Percentiles rank a stretch among this genome's conserved stretches.
Conservation (phyloP, 306 rosid genomes). For the Prunus mume region DNA sequence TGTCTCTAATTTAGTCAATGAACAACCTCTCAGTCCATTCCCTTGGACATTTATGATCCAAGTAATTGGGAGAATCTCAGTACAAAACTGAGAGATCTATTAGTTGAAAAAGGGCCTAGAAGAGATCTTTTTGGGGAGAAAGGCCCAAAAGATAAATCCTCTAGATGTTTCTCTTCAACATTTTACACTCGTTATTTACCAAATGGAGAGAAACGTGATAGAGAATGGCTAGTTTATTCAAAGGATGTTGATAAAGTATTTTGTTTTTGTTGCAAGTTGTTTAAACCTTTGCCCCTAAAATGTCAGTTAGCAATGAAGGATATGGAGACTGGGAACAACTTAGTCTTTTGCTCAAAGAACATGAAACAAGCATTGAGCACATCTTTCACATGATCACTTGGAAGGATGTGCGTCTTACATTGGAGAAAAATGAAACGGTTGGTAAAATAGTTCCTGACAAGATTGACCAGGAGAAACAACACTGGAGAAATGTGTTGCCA, state of each 20-base stretch:
- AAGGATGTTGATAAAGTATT: not conserved
- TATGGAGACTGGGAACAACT: not conserved
- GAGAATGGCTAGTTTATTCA: not conserved
- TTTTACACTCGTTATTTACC: not conserved
- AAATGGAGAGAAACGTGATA: constrained; percentile 4
- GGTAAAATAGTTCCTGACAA: too few species aligned
- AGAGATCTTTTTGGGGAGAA: not conserved
- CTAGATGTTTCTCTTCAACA: not conserved
- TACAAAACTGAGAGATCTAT: too few species aligned
- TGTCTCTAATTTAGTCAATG: too few species aligned
- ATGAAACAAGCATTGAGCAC: too few species aligned
- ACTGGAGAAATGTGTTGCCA: not conserved
- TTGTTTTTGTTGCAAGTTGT: not conserved
- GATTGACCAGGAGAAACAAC: not conserved
- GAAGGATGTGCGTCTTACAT: too few species aligned
- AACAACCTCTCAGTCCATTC: too few species aligned
- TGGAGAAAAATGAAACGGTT: too few species aligned
- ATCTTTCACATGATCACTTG: too few species aligned
- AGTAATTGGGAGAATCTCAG: too few species aligned
- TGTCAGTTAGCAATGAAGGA: not conserved
- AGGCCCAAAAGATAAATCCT: not conserved
- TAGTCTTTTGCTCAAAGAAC: too few species aligned
- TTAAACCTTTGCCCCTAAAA: too few species aligned
- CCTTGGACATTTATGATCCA: too few species aligned
- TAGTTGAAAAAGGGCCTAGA: not conserved